A percentile compares a stretch with the other conserved stretches of the same genome.
phyloP scores from a whole-genome alignment of 2,329 filamentous ascomycete genomes.

The Diaporthe destruens region DNA sequence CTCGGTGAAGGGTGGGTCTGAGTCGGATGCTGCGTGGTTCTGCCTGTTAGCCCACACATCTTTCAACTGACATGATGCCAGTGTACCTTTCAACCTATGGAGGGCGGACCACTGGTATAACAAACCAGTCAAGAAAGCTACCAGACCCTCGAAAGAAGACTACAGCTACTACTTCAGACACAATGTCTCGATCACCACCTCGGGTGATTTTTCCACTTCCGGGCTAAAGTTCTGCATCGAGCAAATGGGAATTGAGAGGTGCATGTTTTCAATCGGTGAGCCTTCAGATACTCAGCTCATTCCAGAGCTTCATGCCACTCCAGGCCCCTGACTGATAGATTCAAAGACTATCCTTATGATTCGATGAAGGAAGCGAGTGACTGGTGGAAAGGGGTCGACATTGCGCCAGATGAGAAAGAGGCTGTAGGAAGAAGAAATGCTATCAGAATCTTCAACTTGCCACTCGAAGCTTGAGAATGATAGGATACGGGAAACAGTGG shows the following conservation, averaged over 20 bases:
- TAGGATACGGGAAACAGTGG: too few species aligned
- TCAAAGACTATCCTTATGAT: conserved; percentile 52
- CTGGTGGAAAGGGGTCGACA: conserved; percentile 51
- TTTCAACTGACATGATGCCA: conserved; percentile 39
- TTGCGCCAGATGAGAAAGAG: conserved; percentile 48
- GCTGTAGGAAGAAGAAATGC: conserved; percentile 49
- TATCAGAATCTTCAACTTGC: conserved; percentile 52
- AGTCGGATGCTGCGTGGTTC: neutral
- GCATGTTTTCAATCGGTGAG: conserved; percentile 56
- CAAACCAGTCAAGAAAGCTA: conserved; percentile 55
- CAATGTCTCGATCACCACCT: conserved; percentile 58
- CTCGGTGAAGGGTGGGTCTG: conserved; percentile 55
- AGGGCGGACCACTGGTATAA: conserved; percentile 59
- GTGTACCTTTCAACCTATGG: conserved; percentile 59
- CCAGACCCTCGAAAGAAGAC: conserved; percentile 54
- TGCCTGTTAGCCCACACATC: neutral
- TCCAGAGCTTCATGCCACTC: too few species aligned
- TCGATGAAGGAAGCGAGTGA: conserved; percentile 50
- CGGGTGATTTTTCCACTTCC: conserved; percentile 55
- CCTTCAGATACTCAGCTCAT: conserved; percentile 31
- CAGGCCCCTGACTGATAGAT: conserved; percentile 28
- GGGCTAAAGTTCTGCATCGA: conserved; percentile 57
- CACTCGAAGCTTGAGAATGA: conserved; percentile 43
- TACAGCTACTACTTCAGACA: conserved; percentile 56
- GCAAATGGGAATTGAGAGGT: conserved; percentile 54